Percentiles rank a stretch among this genome's conserved stretches.
phyloP scores from a whole-genome alignment of 495 filamentous ascomycete species.

The Margaritispora aquatica region DNA sequence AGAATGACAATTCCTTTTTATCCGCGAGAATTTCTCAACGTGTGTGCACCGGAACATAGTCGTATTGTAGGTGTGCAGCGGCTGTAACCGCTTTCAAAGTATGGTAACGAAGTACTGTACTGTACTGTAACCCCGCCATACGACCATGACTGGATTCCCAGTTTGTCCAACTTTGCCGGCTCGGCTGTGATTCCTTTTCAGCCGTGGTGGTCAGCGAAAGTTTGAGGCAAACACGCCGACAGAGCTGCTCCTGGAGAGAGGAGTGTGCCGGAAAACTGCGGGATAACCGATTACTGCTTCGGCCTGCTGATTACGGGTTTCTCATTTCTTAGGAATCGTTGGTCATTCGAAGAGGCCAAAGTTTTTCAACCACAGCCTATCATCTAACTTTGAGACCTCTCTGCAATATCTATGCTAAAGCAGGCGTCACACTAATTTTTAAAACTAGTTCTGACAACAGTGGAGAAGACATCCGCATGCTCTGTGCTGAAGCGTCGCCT shows the following conservation, averaged over 20 bases:
- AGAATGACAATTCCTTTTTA: neutral
- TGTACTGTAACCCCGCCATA: neutral
- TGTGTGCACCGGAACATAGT: neutral
- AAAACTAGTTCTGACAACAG: neutral
- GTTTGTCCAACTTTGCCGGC: neutral
- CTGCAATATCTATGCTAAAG: no score
- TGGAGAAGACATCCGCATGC: neutral
- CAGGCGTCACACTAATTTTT: constrained; percentile 1
- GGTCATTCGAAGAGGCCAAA: no score
- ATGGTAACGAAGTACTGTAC: no score
- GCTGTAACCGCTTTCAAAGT: neutral
- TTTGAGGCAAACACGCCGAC: neutral
- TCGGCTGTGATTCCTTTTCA: neutral
- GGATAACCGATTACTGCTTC: neutral
- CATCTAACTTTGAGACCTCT: no score
- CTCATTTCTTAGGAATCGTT: no score
- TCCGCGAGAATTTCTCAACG: neutral
- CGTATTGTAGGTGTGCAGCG: no score
- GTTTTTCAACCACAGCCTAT: no score
- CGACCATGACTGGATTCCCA: neutral
- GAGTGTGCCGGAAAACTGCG: neutral
- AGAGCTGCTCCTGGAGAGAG: neutral
- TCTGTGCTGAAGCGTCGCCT: neutral
- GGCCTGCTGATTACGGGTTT: neutral
- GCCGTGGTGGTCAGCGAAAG: neutral